Evolutionary conservation across 108 stramenopile species (phyloP), one percentile per base, ranked within the genome.

Genomic region (Nitzschia inconspicua): DNA sequence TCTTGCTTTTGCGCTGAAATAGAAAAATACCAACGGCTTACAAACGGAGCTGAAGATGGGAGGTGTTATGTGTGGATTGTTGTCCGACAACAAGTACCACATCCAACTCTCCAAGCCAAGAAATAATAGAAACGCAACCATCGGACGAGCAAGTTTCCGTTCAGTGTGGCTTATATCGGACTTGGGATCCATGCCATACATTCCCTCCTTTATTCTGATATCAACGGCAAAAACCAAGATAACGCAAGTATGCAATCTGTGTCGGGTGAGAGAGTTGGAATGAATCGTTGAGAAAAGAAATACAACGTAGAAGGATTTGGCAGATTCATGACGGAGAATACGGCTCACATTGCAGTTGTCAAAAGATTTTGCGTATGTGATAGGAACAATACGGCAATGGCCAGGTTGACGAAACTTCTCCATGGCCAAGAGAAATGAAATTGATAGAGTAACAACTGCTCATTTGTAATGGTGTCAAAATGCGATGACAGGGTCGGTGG

Each of bases 1-100:
- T 20, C 76, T 42, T 11, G 83, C 77, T 44, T 66, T 62, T 5
- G 60, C 8, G 27, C 61, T 64, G 37, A 61, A 64, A 54, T 84
- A 84, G 41, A 80, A 84, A 18, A 84, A 50, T 1, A 70, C 78
- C 20, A 84, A 8, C n/a, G 83, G 83, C 57, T 84, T 84, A 47
- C 65, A 68, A 35, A 75, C 5, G 16, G 80, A 60, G 42, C 57
- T 66, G 11, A 75, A 40, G 19, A 71, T 29, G 7, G 55, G 27
- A 23, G 60, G 55, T 27, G 23, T 54, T 28, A 25, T 29, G 16
- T 36, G 58, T 37, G 30, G 30, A 4, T 32, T 13, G 13, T 66
- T 46, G 3, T 52, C 47, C 10, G 64, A 22, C 22, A 77, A 44
- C 13, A 58, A 36, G 24, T 39, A 44, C 63, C 71, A 57, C 14